Evolutionary conservation across 768 basidiomycete genomes (phyloP).

Genomic region (Suillus plorans): DNA sequence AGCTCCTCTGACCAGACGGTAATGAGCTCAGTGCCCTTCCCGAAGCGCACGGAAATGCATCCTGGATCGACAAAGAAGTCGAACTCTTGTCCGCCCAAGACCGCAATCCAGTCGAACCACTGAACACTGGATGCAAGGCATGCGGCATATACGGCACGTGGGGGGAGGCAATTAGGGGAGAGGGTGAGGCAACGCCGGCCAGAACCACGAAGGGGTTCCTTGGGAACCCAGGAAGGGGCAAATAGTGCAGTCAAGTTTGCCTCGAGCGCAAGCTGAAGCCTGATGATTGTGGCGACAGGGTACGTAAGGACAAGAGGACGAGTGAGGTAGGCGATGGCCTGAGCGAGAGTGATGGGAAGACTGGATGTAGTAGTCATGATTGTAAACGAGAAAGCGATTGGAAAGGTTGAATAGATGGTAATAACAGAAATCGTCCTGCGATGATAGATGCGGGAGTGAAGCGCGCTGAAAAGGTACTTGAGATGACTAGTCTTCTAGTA

Average conservation of each 20-base stretch:
- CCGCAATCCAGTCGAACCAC: conserved; percentile 79
- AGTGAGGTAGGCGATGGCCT: conserved; percentile 74
- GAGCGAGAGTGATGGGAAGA: conserved; percentile 68
- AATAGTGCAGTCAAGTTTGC: conserved; percentile 71
- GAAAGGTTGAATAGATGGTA: conserved; percentile 11
- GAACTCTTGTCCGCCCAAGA: conserved; percentile 68
- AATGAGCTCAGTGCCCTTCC: conserved; percentile 44
- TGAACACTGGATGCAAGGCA: conserved; percentile 69
- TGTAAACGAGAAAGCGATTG: neutral
- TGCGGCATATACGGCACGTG: conserved; percentile 67
- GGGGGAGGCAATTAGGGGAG: conserved; percentile 67
- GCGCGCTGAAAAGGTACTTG: conserved; percentile 25
- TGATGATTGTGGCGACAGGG: conserved; percentile 60
- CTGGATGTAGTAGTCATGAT: conserved; percentile 39
- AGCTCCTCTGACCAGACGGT: conserved; percentile 69
- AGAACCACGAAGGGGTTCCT: conserved; percentile 66
- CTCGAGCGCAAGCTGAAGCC: conserved; percentile 71
- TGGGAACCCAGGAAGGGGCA: conserved; percentile 62
- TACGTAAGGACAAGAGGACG: conserved; percentile 58
- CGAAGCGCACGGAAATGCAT: conserved; percentile 66
- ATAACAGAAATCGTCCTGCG: conserved; percentile 32
- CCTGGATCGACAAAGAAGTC: conserved; percentile 84
- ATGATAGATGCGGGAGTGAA: conserved; percentile 24
- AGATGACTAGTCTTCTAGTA: conserved; percentile 10
- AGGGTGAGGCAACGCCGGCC: conserved; percentile 75